Evolutionary conservation across 306 rosid genomes (phyloP).

Genomic region (Potentilla sterilis): DNA sequence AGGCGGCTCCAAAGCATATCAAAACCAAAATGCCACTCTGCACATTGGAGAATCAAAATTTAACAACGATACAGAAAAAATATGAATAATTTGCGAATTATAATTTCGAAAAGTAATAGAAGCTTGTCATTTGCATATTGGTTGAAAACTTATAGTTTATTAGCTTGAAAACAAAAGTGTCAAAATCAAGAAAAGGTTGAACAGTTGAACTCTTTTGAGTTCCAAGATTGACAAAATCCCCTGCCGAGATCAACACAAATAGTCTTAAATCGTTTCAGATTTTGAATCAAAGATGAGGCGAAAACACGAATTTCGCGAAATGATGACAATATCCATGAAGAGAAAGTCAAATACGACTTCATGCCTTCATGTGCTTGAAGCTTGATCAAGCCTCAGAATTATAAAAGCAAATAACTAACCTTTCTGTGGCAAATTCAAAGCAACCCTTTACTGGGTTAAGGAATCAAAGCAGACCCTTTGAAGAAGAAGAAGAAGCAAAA

Average conservation of each 20-base stretch:
- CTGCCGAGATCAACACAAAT: background rate
- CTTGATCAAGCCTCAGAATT: slow-evolving; percentile 9
- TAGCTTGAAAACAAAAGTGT: background rate
- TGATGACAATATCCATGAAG: slow-evolving; percentile 33
- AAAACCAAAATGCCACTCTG: slow-evolving; percentile 26
- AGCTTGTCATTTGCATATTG: background rate
- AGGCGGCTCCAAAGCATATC: slow-evolving; percentile 13
- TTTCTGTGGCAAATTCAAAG: slow-evolving; percentile 29
- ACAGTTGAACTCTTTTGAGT: background rate
- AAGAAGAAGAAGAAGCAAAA: slow-evolving; percentile 10
- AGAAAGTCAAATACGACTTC: slow-evolving; percentile 16
- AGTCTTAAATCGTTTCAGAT: background rate
- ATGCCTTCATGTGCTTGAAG: slow-evolving; percentile 12
- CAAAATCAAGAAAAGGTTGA: slow-evolving; percentile 4
- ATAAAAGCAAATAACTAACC: slow-evolving; percentile 34
- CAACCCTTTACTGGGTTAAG: slow-evolving; percentile 6
- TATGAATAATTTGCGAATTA: background rate
- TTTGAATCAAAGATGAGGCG: background rate
- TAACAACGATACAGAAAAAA: background rate
- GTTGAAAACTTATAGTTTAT: background rate
- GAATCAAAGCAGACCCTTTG: slow-evolving; percentile 15
- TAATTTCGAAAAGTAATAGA: background rate
- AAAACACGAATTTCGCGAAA: slow-evolving; percentile 18
- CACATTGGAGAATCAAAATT: slow-evolving; percentile 10
- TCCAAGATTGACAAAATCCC: background rate